These are phyloP conservation scores for Cyclotella cryptica DNA, from an alignment of 108 stramenopile species.

Conservation along the genomic window DNA sequence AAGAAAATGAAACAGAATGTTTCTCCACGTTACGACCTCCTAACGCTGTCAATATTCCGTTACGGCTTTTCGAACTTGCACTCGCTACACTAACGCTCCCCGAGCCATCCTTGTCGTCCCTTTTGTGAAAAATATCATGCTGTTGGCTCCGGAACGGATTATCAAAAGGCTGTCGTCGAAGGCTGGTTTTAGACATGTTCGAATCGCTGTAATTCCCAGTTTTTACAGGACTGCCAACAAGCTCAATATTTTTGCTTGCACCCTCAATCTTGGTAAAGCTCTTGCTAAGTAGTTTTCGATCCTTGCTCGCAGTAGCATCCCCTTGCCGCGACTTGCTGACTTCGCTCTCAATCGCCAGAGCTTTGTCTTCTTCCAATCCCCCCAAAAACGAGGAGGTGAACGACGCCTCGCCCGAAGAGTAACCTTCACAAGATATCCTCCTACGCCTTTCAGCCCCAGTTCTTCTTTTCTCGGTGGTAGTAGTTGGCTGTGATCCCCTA, in stretches of 20 bases:
- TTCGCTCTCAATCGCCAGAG: background rate
- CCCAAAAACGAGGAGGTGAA: slow-evolving; percentile 25
- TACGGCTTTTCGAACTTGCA: background rate
- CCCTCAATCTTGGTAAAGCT: background rate
- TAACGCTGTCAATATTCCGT: background rate
- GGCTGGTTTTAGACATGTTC: background rate
- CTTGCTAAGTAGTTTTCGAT: background rate
- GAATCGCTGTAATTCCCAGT: background rate
- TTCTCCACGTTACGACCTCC: slow-evolving; percentile 1
- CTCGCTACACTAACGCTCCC: background rate
- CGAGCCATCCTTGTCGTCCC: background rate
- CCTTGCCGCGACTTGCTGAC: background rate
- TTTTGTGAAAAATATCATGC: background rate
- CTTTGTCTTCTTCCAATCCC: slow-evolving; percentile 5
- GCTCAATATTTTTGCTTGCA: background rate
- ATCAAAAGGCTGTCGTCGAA: slow-evolving; percentile 22
- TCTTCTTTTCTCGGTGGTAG: background rate
- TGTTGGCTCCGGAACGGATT: slow-evolving; percentile 26
- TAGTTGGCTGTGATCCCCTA: background rate
- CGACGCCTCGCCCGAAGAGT: slow-evolving; percentile 7
- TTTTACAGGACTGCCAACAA: background rate
- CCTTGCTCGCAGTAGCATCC: background rate
- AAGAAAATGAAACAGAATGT: slow-evolving; percentile 31
- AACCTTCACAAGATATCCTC: background rate
- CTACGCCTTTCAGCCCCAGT: background rate